These are phyloP conservation scores for Plectranthus barbatus DNA, from an alignment of 257 asterid species.

Conservation along the genomic window DNA sequence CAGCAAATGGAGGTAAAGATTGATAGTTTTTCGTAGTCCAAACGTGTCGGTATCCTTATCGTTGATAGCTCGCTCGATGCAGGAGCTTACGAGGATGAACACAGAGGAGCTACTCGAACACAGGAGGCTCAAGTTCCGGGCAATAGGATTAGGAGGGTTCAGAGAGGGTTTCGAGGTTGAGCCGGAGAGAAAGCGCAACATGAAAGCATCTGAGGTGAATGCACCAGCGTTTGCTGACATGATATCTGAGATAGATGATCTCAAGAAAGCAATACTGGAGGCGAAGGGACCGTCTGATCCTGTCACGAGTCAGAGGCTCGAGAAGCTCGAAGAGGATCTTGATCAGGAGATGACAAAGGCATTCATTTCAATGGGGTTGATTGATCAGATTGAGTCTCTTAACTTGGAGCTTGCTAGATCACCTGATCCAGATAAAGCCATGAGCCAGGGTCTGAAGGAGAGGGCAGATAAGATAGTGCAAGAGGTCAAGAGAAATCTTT, in stretches of 20 bases:
- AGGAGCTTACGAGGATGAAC: slow-evolving; percentile 41
- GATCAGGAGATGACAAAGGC: slow-evolving; percentile 41
- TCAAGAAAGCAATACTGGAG: slow-evolving; percentile 31
- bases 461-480: slow-evolving; percentile 32
- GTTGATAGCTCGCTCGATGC: not conserved
- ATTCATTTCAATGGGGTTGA: slow-evolving; percentile 37
- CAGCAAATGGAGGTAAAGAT: slow-evolving; percentile 39
- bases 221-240: slow-evolving; percentile 25
- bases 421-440: slow-evolving; percentile 26
- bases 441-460: slow-evolving; percentile 21
- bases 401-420: slow-evolving; percentile 38
- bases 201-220: slow-evolving; percentile 38
- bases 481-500: slow-evolving; percentile 35
- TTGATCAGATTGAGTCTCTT: slow-evolving; percentile 29
- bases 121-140: slow-evolving; percentile 36
- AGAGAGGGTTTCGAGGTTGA: slow-evolving; percentile 29
- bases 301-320: slow-evolving; percentile 20
- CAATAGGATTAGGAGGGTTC: slow-evolving; percentile 34
- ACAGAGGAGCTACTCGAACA: slow-evolving; percentile 34
- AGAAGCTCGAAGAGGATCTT: slow-evolving; percentile 37
- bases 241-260: slow-evolving; percentile 38
- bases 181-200: slow-evolving; percentile 32
- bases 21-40: not conserved
- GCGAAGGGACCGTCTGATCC: slow-evolving; percentile 34
- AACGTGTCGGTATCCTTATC: not conserved